phyloP scores from a whole-genome alignment of 306 rosid species.

The Acmispon strigosus region DNA sequence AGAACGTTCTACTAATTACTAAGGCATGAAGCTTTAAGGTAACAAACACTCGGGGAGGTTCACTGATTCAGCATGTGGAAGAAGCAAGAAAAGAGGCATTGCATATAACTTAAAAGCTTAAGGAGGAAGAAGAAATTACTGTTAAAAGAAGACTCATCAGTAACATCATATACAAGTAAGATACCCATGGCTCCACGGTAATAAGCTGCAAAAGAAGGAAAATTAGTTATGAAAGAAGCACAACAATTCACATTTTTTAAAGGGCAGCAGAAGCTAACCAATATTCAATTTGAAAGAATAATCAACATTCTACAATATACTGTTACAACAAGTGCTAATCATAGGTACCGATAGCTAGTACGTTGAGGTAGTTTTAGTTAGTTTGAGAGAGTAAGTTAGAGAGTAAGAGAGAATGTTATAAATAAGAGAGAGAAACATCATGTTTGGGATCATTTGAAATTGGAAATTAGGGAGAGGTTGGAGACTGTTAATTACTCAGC shows the following conservation, averaged over 20 bases:
- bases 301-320: background rate
- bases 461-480: no score
- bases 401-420: no score
- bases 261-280: background rate
- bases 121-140: conserved; percentile 46
- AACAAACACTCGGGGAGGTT: no score
- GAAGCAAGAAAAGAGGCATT: background rate
- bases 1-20: no score
- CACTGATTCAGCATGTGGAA: no score
- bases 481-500: no score
- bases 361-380: no score
- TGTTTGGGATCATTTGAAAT: no score
- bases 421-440: no score
- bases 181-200: conserved; percentile 99
- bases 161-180: conserved; percentile 93
- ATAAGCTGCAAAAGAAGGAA: conserved; percentile 61
- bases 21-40: no score
- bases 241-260: background rate
- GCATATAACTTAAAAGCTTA: background rate
- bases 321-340: background rate
- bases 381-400: no score
- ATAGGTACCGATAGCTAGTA: no score
- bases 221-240: background rate
- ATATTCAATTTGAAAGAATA: conserved; percentile 13
- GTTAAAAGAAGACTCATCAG: conserved; percentile 94